Conservation (phyloP, 2,329 filamentous ascomycete genomes). For the Pseudonectria foliicola region DNA sequence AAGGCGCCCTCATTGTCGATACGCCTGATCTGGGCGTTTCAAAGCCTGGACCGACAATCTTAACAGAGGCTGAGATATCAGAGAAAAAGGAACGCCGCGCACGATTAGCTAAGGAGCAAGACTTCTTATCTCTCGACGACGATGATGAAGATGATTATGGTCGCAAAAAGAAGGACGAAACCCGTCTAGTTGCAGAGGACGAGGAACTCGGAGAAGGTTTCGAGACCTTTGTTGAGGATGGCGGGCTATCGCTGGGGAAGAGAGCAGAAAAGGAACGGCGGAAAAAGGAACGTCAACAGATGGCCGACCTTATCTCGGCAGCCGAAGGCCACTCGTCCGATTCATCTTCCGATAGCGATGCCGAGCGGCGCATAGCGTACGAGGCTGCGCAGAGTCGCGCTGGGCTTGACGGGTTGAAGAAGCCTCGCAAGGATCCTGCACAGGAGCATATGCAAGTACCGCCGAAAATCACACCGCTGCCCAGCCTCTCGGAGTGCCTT, state of each 20-base stretch:
- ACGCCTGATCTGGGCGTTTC: constrained; percentile 27
- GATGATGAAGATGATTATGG: constrained; percentile 42
- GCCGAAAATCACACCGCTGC: constrained; percentile 70
- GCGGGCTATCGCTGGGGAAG: constrained; percentile 67
- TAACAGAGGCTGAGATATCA: constrained; percentile 76
- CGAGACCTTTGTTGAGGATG: constrained; percentile 84
- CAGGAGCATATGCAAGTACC: constrained; percentile 49
- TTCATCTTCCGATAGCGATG: constrained; percentile 61
- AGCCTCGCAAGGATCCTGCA: constrained; percentile 29
- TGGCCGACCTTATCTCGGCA: constrained; percentile 74
- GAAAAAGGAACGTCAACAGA: constrained; percentile 62
- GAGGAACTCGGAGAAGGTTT: constrained; percentile 92
- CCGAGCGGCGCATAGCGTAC: constrained; percentile 71
- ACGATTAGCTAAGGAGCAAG: constrained; percentile 64
- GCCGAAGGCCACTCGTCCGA: constrained; percentile 63
- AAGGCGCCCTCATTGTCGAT: constrained; percentile 59
- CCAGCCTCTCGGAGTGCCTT: constrained; percentile 62
- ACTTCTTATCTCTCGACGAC: constrained; percentile 59
- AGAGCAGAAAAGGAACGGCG: constrained; percentile 70
- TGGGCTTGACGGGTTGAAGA: constrained; percentile 69
- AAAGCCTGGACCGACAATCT: constrained; percentile 46
- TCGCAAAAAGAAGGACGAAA: constrained; percentile 57
- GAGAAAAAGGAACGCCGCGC: constrained; percentile 87
- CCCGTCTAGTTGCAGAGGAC: constrained; percentile 73
- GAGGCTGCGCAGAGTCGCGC: constrained; percentile 79